Evolutionary conservation across 768 basidiomycete genomes (phyloP), one percentile per base, ranked within the genome.

Genomic region (Mycena kentingensis): DNA sequence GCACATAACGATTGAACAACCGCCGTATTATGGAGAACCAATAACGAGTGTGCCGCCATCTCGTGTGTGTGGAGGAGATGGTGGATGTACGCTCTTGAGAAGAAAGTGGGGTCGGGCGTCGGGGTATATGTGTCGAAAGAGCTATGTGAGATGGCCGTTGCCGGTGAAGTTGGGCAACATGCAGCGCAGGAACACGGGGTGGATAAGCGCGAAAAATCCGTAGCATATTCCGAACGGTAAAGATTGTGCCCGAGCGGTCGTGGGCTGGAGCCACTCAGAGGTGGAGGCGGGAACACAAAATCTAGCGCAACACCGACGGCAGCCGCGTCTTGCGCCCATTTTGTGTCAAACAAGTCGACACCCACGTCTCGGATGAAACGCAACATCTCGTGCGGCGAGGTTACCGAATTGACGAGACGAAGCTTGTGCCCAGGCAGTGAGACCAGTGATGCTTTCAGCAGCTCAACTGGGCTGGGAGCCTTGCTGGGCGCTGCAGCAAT

Each of bases 61-160:
- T 95, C 93, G 67, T 94, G 93, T 5, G 92, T 92, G 46, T 87
- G 85, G 29, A 93, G 71, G 13, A 95, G 80, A 60, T 95, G 92
- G 64, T 95, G 90, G 26, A 92, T 45, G 59, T 94, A 95, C 2
- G 88, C 87, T 13, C 78, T 75, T 4, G 76, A 73, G 57, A 71
- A 73, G 2, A 75, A 67, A 1, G 72, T 70, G 22, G 42, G 18
- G 21, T 11, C 38, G 3, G 38, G 43, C 58, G 52, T 18, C 21
- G 46, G 7, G 6, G 45, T 6, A 35, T 44, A 46, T 37, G 48
- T 51, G 49, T 83, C 83, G 22, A 74, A 49, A 18, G 51, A 43
- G 53, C 81, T 80, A 54, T 86, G 82, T n/a, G 66, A 67, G 39
- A 79, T 70, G 8, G 57, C 67, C 10, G 55, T 63, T 0, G 68